Percentiles rank a stretch among this genome's conserved stretches.
These are phyloP conservation scores for Gynostemma pentaphyllum DNA, from an alignment of 306 rosid genomes.

Conservation along the genomic window DNA sequence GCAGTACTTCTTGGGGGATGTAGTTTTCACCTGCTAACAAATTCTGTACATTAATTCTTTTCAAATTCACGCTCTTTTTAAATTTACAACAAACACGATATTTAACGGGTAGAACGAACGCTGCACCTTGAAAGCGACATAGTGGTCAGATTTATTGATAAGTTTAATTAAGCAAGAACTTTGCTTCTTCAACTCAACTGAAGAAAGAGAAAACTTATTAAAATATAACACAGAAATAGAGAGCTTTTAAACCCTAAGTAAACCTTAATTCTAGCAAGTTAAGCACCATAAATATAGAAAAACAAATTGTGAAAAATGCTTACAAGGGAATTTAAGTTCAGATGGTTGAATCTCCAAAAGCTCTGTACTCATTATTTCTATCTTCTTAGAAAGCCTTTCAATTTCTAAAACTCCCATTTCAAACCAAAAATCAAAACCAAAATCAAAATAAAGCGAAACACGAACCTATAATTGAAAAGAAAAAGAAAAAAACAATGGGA, in stretches of 20 bases:
- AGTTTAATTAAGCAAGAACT: conserved; percentile 63
- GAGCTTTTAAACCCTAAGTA: neutral
- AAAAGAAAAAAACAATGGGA: neutral
- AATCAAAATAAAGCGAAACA: neutral
- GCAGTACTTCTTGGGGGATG: conserved; percentile 83
- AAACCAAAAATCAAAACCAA: neutral
- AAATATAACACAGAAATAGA: neutral
- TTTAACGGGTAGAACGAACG: neutral
- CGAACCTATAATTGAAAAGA: too few species aligned
- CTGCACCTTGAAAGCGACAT: conserved; percentile 79
- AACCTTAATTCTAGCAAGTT: neutral
- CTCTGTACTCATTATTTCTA: conserved; percentile 45
- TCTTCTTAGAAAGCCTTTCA: neutral
- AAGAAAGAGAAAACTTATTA: conserved; percentile 10
- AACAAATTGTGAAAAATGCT: too few species aligned
- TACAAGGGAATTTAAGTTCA: conserved; percentile 71
- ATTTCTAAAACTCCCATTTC: neutral
- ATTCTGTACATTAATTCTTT: neutral
- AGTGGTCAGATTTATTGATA: conserved; percentile 42
- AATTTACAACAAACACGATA: neutral
- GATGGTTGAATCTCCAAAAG: conserved; percentile 62
- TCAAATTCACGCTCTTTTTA: neutral
- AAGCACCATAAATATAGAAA: too few species aligned
- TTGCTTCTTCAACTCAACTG: conserved; percentile 84
- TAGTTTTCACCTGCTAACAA: conserved; percentile 68